A percentile compares a stretch with the other conserved stretches of the same genome.
Conservation (phyloP, 805 yeast genomes). For the Lipomyces chichibuensis region DNA sequence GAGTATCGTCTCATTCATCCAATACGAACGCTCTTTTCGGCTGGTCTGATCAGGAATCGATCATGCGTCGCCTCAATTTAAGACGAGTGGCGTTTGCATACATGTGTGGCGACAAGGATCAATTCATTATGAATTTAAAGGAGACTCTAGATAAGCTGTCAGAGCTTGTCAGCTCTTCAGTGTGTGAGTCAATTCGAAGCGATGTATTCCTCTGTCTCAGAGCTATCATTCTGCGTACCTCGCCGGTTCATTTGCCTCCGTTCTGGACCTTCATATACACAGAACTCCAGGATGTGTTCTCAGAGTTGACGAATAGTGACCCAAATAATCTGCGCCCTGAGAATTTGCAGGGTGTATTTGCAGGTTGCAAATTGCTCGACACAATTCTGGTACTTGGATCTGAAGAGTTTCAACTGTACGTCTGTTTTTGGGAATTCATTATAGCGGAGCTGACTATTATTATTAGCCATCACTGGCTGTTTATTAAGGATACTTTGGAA, state of each 20-base stretch:
- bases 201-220: slow-evolving; percentile 64
- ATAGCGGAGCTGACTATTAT: background rate
- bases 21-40: slow-evolving; percentile 65
- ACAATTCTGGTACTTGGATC: slow-evolving; percentile 64
- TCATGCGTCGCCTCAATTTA: slow-evolving; percentile 56
- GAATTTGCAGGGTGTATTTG: slow-evolving; percentile 49
- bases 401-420: slow-evolving; percentile 71
- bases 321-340: slow-evolving; percentile 45
- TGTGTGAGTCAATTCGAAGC: slow-evolving; percentile 45
- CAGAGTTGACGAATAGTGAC: slow-evolving; percentile 39
- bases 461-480: slow-evolving; percentile 72
- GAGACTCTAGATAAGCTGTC: slow-evolving; percentile 55
- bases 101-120: slow-evolving; percentile 63
- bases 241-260: slow-evolving; percentile 64
- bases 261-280: slow-evolving; percentile 72
- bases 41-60: slow-evolving; percentile 72
- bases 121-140: slow-evolving; percentile 53
- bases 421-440: background rate
- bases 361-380: slow-evolving; percentile 79
- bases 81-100: slow-evolving; percentile 67
- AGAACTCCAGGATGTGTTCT: slow-evolving; percentile 59
- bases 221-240: slow-evolving; percentile 63
- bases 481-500: slow-evolving; percentile 68
- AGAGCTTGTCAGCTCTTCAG: slow-evolving; percentile 40
- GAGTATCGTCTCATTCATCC: slow-evolving; percentile 54